Conservation (phyloP, 257 asterid genomes). For the Solanum bulbocastanum region DNA sequence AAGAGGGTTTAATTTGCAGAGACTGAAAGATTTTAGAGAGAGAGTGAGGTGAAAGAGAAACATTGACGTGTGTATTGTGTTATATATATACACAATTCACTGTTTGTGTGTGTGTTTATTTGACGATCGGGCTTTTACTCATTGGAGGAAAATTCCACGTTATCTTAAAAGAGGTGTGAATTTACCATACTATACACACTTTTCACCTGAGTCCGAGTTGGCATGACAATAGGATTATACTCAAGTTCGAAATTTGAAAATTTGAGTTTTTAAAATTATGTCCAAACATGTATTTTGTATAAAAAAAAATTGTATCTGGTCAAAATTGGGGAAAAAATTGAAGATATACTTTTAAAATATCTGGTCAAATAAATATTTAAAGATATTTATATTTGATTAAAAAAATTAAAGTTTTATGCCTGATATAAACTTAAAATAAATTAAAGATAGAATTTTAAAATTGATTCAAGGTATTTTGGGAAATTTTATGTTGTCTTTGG, state of each 20-base stretch:
- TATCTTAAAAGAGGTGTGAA: not conserved
- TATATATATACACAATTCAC: not conserved
- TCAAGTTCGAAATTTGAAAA: not conserved
- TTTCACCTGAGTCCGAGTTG: not conserved
- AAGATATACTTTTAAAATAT: not conserved
- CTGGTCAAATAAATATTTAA: too few relatives aligned
- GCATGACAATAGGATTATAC: not conserved
- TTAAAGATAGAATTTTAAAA: not conserved
- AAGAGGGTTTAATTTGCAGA: not conserved
- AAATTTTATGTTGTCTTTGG: not conserved
- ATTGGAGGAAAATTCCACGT: not conserved
- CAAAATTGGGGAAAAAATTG: too few relatives aligned
- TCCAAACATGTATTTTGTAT: too few relatives aligned
- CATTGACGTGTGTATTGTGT: not conserved
- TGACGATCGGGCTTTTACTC: not conserved
- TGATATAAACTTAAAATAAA: too few relatives aligned
- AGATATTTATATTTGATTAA: not conserved
- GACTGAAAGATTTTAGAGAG: not conserved
- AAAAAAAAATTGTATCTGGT: too few relatives aligned
- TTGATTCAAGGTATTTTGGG: not conserved
- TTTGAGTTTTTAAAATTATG: too few relatives aligned
- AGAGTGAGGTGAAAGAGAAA: not conserved
- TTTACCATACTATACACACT: not conserved
- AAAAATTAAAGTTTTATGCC: not conserved
- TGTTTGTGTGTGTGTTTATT: not conserved